phyloP scores from a whole-genome alignment of 805 yeast genomes.

The Yarrowia porcina region DNA sequence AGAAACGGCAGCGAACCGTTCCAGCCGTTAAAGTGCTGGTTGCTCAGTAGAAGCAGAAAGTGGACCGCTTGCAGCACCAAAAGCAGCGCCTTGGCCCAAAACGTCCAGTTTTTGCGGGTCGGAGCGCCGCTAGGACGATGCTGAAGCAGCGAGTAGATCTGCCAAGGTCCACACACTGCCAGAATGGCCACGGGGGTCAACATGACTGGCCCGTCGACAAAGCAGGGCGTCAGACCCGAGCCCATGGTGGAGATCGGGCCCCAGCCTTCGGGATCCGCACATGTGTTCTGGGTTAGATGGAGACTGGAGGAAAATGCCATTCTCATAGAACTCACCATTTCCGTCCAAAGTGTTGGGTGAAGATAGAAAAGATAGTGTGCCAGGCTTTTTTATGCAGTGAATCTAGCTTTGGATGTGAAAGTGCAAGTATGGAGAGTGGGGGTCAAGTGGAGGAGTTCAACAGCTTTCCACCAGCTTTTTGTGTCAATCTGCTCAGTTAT shows the following conservation, averaged over 20 bases:
- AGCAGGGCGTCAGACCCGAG: conserved; percentile 41
- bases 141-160: conserved; percentile 32
- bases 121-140: conserved; percentile 31
- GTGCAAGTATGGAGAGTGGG: too few species aligned
- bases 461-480: too few species aligned
- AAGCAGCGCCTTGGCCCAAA: conserved; percentile 31
- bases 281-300: conserved; percentile 25
- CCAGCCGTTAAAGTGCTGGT: conserved; percentile 27
- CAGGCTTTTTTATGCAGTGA: conserved; percentile 2
- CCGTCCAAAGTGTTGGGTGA: conserved; percentile 4
- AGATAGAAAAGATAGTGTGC: not conserved
- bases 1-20: conserved; percentile 33
- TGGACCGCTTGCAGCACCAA: conserved; percentile 29
- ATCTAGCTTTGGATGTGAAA: not conserved
- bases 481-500: too few species aligned
- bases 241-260: conserved; percentile 37
- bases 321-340: not conserved
- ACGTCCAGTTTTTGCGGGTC: conserved; percentile 31
- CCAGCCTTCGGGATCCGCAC: conserved; percentile 37
- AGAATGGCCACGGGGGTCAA: conserved; percentile 36
- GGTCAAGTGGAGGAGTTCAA: too few species aligned
- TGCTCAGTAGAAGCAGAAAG: conserved; percentile 27
- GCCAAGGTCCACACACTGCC: conserved; percentile 35
- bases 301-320: not conserved
- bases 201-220: conserved; percentile 39